Evolutionary conservation across 2,329 filamentous ascomycete species (phyloP).

Genomic region (Exophiala alcalophila): DNA sequence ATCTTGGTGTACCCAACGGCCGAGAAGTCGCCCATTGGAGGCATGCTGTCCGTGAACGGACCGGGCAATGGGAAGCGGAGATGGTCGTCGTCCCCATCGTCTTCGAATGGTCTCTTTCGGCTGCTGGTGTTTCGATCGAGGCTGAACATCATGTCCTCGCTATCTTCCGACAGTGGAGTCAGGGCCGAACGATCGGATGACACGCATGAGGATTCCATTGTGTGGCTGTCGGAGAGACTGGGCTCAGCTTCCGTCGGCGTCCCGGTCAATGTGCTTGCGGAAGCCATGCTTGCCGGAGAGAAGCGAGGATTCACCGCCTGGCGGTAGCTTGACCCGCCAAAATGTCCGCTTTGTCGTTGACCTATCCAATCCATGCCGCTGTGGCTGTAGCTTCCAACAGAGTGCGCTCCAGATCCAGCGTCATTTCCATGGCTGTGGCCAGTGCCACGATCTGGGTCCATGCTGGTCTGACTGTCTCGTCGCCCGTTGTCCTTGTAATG

Average conservation of each 20-base stretch:
- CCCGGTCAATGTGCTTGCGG: constrained; percentile 14
- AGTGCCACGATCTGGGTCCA: constrained; percentile 63
- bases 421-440: constrained; percentile 44
- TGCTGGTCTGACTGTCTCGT: constrained; percentile 66
- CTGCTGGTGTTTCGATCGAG: constrained; percentile 6
- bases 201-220: constrained; percentile 21
- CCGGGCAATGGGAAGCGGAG: constrained; percentile 14
- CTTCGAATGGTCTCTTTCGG: constrained; percentile 26
- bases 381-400: constrained; percentile 8
- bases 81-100: constrained; percentile 22
- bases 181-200: constrained; percentile 23
- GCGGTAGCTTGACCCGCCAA: constrained; percentile 23
- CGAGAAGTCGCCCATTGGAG: constrained; percentile 22
- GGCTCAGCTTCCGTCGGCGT: constrained; percentile 21
- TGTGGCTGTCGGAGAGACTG: constrained; percentile 17
- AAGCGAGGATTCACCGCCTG: constrained; percentile 15
- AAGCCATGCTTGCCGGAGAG: constrained; percentile 23
- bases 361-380: constrained; percentile 20
- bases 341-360: constrained; percentile 23
- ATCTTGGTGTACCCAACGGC: constrained; percentile 24
- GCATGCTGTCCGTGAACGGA: constrained; percentile 19
- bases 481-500: constrained; percentile 69
- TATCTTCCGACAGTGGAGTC: constrained; percentile 26
- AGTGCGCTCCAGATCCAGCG: constrained; percentile 12
- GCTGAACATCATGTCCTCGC: constrained; percentile 23